Base-by-base conservation (phyloP, 306 rosid genomes). In the Acacia melanoxylon region DNA sequence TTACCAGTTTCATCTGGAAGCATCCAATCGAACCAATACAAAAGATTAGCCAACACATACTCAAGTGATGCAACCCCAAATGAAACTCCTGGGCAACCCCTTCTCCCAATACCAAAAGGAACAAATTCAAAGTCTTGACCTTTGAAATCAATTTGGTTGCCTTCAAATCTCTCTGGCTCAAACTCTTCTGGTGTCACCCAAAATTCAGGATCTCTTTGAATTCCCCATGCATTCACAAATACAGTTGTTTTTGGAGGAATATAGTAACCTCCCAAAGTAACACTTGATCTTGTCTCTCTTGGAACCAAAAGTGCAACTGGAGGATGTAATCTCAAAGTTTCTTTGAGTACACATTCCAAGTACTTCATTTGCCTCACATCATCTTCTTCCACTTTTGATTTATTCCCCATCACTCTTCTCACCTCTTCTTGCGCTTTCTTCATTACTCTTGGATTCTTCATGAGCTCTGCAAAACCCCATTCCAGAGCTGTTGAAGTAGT, bases 361-460 rank as follows among this genome's bases (percentile, higher is more conserved):
- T 82, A 91, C 7, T 44, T 24, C 92, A 89, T 91, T 37, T 85
- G 33, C 0, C 45, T 49, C 17, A 84, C 33, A 40, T 89, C 89
- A 20, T 22, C 22, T n/a, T 67, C 49, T 4, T 80, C 87, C 16
- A 88, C 49, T 15, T 54, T 82, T 22, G 70, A 6, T 35, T 84
- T 87, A 4, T 54, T 19, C 5, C 85, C 89, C n/a, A 82, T 87
- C 7, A 84, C 82, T 37, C 63, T 80, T 75, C 94, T 85, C 10
- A 82, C 77, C 31, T 91, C 92, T 72, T 85, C 82, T 42, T 91
- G 89, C 0, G 70, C 88, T 68, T 85, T 91, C 77, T 85, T 80
- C 89, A 87, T 84, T 25, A 35, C 62, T 1, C 6, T n/a, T 59
- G 85, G 90, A 56, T 80, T 82, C 66, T 56, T 84, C 29, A 70